A percentile compares a stretch with the other conserved stretches of the same genome.
These are phyloP conservation scores for Yamadazyma diospyri DNA, from an alignment of 1,139 yeast genomes.

Conservation along the genomic window DNA sequence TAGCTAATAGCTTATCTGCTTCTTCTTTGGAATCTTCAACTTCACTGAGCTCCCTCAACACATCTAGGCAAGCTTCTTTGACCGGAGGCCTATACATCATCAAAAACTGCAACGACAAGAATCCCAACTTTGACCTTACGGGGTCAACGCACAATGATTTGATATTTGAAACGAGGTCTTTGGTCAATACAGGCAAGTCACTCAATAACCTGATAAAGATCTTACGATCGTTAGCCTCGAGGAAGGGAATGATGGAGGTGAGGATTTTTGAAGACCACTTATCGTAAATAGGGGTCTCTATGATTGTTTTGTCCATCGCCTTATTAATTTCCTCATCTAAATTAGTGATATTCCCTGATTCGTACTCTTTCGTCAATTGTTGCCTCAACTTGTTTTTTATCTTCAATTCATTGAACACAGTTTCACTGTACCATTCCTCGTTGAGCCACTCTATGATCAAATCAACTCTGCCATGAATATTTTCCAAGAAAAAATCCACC, in stretches of 20 bases:
- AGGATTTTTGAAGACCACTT: conserved; percentile 71
- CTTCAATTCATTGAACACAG: conserved; percentile 34
- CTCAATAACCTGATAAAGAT: conserved; percentile 77
- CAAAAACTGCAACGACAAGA: conserved; percentile 74
- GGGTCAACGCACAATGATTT: conserved; percentile 85
- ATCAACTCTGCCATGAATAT: conserved; percentile 70
- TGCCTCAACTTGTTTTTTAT: conserved; percentile 16
- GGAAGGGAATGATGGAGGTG: conserved; percentile 78
- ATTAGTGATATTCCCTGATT: conserved; percentile 9
- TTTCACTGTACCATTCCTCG: conserved; percentile 90
- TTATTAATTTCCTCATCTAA: conserved; percentile 10
- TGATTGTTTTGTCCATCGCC: conserved; percentile 11
- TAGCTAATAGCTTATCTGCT: conserved; percentile 49
- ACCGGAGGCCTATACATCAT: conserved; percentile 91
- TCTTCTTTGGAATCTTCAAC: conserved; percentile 56
- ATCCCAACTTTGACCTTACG: conserved; percentile 72
- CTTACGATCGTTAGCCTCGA: conserved; percentile 77
- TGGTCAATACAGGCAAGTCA: conserved; percentile 76
- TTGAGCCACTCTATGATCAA: conserved; percentile 89
- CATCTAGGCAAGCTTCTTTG: conserved; percentile 58
- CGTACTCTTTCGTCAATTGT: conserved; percentile 16
- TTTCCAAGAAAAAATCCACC: conserved; percentile 69
- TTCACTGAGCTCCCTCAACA: conserved; percentile 55
- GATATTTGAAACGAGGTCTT: conserved; percentile 57
- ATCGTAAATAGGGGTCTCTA: conserved; percentile 49